Evolutionary conservation across 108 stramenopile species (phyloP).

Genomic region (Cyclotella kingstonii): DNA sequence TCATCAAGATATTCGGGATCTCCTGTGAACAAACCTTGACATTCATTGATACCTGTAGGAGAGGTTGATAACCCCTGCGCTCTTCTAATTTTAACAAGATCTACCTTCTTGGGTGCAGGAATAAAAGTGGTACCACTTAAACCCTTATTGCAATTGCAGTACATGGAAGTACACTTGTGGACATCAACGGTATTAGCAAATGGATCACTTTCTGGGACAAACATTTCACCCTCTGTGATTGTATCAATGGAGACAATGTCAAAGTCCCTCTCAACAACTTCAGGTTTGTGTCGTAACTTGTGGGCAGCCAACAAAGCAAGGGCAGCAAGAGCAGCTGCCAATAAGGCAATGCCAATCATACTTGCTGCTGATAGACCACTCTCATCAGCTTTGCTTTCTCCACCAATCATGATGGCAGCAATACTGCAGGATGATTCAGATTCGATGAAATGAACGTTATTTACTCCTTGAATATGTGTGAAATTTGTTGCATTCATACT

Average conservation of each 20-base stretch:
- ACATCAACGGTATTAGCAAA: constrained; percentile 43
- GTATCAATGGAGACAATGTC: constrained; percentile 18
- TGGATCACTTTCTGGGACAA: constrained; percentile 14
- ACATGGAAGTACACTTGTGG: constrained; percentile 33
- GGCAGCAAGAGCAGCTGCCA: constrained; percentile 11
- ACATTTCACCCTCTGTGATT: constrained; percentile 9
- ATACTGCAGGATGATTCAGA: constrained; percentile 4
- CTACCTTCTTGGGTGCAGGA: constrained; percentile 28
- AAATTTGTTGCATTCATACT: constrained; percentile 30
- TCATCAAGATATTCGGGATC: not conserved
- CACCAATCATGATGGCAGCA: not conserved
- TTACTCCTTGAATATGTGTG: constrained; percentile 25
- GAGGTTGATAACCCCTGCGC: constrained; percentile 4
- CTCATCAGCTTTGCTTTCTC: constrained; percentile 5
- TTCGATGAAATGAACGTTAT: constrained; percentile 12
- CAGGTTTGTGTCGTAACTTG: constrained; percentile 11
- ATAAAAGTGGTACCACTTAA: constrained; percentile 18
- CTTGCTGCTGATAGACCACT: constrained; percentile 13
- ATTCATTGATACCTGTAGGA: constrained; percentile 16
- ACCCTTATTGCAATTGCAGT: constrained; percentile 30
- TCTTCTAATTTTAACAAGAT: constrained; percentile 5
- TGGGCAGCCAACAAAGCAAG: constrained; percentile 15
- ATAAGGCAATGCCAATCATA: constrained; percentile 12
- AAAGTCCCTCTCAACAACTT: constrained; percentile 5
- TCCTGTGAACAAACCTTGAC: constrained; percentile 10